Evolutionary conservation across 1,284 basidiomycete genomes (phyloP), one percentile per base, ranked within the genome.

Genomic region (Microbotryum silenes-acaulis): DNA sequence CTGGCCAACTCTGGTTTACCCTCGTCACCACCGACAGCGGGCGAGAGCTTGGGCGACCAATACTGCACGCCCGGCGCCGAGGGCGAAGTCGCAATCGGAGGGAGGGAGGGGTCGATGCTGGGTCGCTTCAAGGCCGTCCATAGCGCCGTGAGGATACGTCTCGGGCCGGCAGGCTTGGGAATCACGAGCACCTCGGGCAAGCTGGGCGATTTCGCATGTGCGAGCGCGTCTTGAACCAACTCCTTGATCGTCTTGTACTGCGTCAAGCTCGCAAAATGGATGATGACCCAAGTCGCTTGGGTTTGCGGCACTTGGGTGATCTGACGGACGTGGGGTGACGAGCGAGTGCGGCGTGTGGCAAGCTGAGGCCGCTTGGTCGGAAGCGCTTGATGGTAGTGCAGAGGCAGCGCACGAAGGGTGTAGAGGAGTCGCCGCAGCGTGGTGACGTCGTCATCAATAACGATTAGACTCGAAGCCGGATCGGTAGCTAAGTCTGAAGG

Each of bases 161-260:
- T 83, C 1, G 92, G 92, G 4, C 93, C 93, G 10, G 89, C 91
- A 6, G 92, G 92, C 76, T 97, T 97, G 6, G 91, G 92, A 31
- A 97, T 86, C 67, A 97, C 89, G 79, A 96, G 88, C 31, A 94
- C 83, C 70, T 97, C 92, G 0, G 91, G 86, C 4, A 82, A 70
- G 25, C 65, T 71, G 60, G 57, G 77, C 71, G 60, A 66, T 7
- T 70, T 70, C 78, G 81, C 23, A 78, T 78, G 51, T 75, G 75
- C 75, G 52, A 89, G 78, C 25, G 86, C 79, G 25, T 82, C 83
- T 66, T 91, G 85, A 27, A 97, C 80, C n/a, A 85, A 79, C 67
- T 94, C 91, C 70, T 88, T 89, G 56, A 91, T 86, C 51, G 83
- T 74, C 73, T 90, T 91, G 79, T 88, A 97, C 70, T 92, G 91